Base-by-base conservation (phyloP, 208 protist genomes). In the Leishmania tropica region DNA sequence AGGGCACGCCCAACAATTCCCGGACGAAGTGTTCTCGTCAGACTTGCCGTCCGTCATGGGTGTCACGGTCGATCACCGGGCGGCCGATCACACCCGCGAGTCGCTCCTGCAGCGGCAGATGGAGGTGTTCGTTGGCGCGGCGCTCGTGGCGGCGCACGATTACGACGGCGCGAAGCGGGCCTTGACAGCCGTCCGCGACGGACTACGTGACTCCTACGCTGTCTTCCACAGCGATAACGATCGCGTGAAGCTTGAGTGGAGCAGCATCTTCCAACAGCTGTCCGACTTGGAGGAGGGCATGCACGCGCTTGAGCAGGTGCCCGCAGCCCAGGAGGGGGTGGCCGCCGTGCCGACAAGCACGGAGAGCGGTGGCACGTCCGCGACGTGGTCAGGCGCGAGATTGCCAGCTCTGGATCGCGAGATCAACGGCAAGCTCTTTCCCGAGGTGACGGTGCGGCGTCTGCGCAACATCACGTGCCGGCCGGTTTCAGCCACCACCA, bases 241-340 rank as follows among this genome's bases (percentile, higher is more conserved):
- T 17, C 92, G 92, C 42, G 78, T 92, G 21, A 96, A 93, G 74
- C 87, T 95, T 70, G 92, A 97, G 83, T 83, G 94, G 62, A 89
- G 88, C 79, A 89, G 88, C 73, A 86, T 97, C 77, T 95, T 96
- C 78, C 90, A 95, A 83, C 87, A 96, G 83, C 86, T 97, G 5
- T 93, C 94, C 71, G 93, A 97, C 70, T 87, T 96, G 21, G 92
- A 95, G 79, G 94, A 97, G 80, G 94, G 90, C 76, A 95, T 97
- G 70, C 88, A 90, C 68, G 87, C 88, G 1, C 87, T 96, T 62
- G 92, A 97, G 84, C 84, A 90, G 53, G 68, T 74, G 21, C 79
- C 81, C 8, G 73, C 81, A 64, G 3, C 79, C 31, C 73, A 81
- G 28, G 81, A 85, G 37, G 80, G 81, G 40, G 45, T 45, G 48